Base-by-base conservation (phyloP, 768 basidiomycete genomes). In the Mycena venus region DNA sequence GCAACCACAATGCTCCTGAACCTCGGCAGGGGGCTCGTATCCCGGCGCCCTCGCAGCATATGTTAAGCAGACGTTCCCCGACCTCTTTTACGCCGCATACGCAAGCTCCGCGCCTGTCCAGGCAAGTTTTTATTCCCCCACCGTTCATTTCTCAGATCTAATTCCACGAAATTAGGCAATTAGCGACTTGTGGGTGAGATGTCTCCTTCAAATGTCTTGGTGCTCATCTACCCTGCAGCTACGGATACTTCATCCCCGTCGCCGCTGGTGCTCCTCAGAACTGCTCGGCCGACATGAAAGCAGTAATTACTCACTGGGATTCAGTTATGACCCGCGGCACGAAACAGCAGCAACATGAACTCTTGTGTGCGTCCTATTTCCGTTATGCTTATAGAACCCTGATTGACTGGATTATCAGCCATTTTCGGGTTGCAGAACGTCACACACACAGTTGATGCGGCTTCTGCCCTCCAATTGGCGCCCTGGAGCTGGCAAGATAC, bases 221-320 rank as follows among this genome's bases (percentile, higher is more conserved):
- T 51, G 23, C 63, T 71, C 69, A 84, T 32, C 14, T n/a, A 1
- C n/a, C 62, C 85, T 51, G 21, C 12, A 74, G 84, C 79, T 88
- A 86, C 84, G 84, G 73, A 7, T 91, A 90, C 76, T 90, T 88
- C 80, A 86, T 88, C 51, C 89, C 88, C 17, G 89, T 90, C 53
- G 84, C 82, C 14, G 83, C 86, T 71, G 82, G 84, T 73, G 88
- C 88, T 85, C 86, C 90, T 17, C 29, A 65, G 77, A 91, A 91
- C 78, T 91, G 90, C 81, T 88, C 88, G 29, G 84, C 86, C 0
- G 90, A 91, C 74, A 85, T 90, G 58, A 81, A 89, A 74, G 85
- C 85, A 12, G 88, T 89, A 15, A 83, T 90, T 56, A 79, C 84
- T 2, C 85, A 90, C 77, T 82, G 90, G 64, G 90, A 90, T 70